These are phyloP conservation scores for Trichoderma koningiopsis DNA, from an alignment of 2,329 filamentous ascomycete genomes.

Conservation along the genomic window DNA sequence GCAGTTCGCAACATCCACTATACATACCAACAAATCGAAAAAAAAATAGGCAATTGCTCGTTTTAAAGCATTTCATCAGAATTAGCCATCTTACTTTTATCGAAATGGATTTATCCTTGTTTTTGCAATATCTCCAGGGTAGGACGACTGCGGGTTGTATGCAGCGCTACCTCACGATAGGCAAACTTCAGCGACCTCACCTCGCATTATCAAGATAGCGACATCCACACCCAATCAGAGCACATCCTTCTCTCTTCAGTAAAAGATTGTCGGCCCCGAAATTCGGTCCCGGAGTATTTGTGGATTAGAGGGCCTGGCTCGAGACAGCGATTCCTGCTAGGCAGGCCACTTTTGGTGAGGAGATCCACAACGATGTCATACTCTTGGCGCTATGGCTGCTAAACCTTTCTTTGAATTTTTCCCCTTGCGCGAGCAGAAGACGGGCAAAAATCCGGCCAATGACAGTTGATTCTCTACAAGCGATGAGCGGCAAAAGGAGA, in stretches of 20 bases:
- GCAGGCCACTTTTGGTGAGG: background rate
- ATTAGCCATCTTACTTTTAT: background rate
- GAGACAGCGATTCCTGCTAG: constrained; percentile 1
- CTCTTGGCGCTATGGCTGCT: background rate
- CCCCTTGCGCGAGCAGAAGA: background rate
- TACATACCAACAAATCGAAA: background rate
- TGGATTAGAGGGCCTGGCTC: constrained; percentile 1
- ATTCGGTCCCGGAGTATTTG: constrained; percentile 10
- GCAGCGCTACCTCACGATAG: background rate
- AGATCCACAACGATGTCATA: constrained; percentile 20
- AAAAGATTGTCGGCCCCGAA: background rate
- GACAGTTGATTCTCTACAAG: background rate
- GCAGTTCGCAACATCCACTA: background rate
- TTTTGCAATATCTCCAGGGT: background rate
- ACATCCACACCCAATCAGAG: background rate
- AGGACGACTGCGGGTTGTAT: background rate
- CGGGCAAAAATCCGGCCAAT: background rate
- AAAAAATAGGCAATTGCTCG: background rate
- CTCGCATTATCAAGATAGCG: background rate
- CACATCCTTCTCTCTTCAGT: background rate
- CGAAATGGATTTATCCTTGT: background rate
- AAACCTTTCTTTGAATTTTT: background rate
- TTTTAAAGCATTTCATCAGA: too few relatives aligned
- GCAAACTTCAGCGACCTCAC: background rate
- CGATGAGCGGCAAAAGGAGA: background rate